Conservation (phyloP, 176 grass and related monocot genomes). For the Thalia dealbata region DNA sequence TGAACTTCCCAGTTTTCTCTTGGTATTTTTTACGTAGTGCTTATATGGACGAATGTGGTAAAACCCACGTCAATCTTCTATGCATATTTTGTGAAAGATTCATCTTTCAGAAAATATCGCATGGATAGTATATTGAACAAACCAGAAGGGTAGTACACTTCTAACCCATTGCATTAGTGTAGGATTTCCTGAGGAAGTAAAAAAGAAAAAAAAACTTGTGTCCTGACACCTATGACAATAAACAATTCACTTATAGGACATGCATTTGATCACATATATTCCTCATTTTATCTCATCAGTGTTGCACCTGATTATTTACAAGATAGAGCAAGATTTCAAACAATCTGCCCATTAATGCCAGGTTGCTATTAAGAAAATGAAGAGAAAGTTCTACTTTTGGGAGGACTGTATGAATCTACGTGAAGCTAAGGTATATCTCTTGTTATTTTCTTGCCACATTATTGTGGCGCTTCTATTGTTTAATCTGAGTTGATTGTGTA, state of each 20-base stretch:
- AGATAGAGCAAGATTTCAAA: no score
- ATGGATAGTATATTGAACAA: neutral
- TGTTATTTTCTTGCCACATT: neutral
- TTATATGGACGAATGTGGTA: neutral
- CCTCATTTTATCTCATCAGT: no score
- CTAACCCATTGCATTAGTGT: neutral
- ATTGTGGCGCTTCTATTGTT: neutral
- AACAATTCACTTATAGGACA: neutral
- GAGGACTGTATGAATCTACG: conserved; percentile 70
- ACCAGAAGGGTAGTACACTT: neutral
- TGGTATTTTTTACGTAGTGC: neutral
- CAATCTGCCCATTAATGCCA: conserved; percentile 12
- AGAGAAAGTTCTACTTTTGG: conserved; percentile 74
- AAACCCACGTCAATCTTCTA: neutral
- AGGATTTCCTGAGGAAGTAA: neutral
- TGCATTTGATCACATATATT: no score
- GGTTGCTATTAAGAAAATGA: conserved; percentile 98
- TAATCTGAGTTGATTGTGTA: neutral
- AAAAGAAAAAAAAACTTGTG: neutral
- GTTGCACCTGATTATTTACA: no score
- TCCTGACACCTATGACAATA: neutral
- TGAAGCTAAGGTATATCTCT: conserved; percentile 66
- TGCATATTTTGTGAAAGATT: neutral
- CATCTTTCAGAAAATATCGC: neutral
- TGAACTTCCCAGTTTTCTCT: neutral